phyloP scores from a whole-genome alignment of 768 basidiomycete genomes.

The Hygrophorus russula region DNA sequence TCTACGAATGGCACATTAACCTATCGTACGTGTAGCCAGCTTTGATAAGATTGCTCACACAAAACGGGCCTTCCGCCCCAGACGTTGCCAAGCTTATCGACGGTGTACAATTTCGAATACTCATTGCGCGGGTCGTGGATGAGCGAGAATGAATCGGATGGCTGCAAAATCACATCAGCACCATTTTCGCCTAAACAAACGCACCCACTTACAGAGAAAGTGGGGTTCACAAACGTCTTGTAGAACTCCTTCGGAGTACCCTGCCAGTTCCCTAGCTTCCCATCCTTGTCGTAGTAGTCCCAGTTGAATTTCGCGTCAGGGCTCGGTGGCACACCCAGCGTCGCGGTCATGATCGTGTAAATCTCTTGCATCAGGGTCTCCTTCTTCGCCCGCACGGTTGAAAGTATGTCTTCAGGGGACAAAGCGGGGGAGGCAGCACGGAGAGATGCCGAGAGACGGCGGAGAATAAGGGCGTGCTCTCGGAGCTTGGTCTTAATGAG shows the following conservation, averaged over 20 bases:
- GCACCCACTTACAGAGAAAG: conserved; percentile 36
- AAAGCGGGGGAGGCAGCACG: conserved; percentile 26
- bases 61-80: conserved; percentile 79
- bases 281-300: conserved; percentile 82
- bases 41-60: conserved; percentile 39
- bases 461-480: conserved; percentile 80
- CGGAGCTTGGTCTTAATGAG: conserved; percentile 87
- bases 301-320: conserved; percentile 65
- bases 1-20: conserved; percentile 50
- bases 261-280: conserved; percentile 60
- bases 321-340: conserved; percentile 76
- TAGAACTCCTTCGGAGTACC: conserved; percentile 80
- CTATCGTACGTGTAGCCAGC: background rate
- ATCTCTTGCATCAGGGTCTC: conserved; percentile 76
- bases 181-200: background rate
- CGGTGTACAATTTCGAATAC: conserved; percentile 78
- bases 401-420: conserved; percentile 33
- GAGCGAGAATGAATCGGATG: conserved; percentile 75
- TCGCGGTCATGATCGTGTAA: conserved; percentile 74
- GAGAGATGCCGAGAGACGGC: conserved; percentile 46
- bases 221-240: conserved; percentile 46
- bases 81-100: conserved; percentile 87
- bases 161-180: conserved; percentile 22
- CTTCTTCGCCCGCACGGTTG: conserved; percentile 69
- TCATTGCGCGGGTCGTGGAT: conserved; percentile 91